Evolutionary conservation across 2,329 filamentous ascomycete species (phyloP).

Genomic region (Aspergillus glaucus): DNA sequence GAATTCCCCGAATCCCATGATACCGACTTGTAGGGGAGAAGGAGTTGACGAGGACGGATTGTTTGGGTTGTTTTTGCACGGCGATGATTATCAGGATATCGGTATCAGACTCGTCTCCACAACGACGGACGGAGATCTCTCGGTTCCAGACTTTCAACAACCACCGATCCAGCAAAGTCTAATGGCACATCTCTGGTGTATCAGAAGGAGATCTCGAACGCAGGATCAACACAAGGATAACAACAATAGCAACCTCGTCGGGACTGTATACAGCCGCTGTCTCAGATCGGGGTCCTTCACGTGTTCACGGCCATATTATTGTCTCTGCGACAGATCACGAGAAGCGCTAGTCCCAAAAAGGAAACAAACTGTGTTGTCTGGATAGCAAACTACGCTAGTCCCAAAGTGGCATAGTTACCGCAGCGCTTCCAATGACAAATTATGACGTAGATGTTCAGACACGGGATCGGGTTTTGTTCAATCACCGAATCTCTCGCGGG

Average conservation of each 20-base stretch:
- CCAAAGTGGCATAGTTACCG: too few relatives aligned
- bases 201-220: too few relatives aligned
- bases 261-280: background rate
- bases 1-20: conserved; percentile 83
- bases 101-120: conserved; percentile 25
- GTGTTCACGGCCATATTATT: background rate
- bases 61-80: conserved; percentile 19
- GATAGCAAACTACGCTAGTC: too few relatives aligned
- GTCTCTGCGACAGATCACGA: conserved; percentile 19
- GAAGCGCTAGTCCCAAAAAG: conserved; percentile 13
- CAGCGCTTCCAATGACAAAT: too few relatives aligned
- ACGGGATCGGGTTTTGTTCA: too few relatives aligned
- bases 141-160: background rate
- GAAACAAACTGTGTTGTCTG: background rate
- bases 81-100: conserved; percentile 15
- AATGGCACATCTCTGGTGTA: background rate
- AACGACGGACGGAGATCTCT: conserved; percentile 17
- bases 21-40: conserved; percentile 13
- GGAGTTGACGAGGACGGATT: conserved; percentile 5
- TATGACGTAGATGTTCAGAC: too few relatives aligned
- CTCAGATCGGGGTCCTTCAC: background rate
- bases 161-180: background rate
- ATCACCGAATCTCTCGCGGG: too few relatives aligned
- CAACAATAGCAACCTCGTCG: conserved; percentile 4
- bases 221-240: background rate